A percentile compares a stretch with the other conserved stretches of the same genome.
These are phyloP conservation scores for Ramalina peruviana DNA, from an alignment of 495 filamentous ascomycete genomes.

Conservation along the genomic window DNA sequence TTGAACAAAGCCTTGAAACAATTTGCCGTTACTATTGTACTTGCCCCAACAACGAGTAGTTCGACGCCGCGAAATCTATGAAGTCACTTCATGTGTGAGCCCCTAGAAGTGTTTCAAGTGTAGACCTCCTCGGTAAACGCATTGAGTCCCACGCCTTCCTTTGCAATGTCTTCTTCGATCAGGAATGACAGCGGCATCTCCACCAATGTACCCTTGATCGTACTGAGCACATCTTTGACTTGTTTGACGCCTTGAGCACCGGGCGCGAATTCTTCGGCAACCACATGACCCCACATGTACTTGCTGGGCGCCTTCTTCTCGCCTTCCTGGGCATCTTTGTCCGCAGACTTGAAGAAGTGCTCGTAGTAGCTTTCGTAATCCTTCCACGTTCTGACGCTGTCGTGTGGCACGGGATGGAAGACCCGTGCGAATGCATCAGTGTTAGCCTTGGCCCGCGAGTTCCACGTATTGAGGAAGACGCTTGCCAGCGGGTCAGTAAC, in stretches of 20 bases:
- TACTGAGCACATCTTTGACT: constrained; percentile 68
- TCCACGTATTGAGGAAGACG: constrained; percentile 58
- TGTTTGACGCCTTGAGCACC: constrained; percentile 48
- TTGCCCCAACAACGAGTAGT: too few species aligned
- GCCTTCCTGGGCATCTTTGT: constrained; percentile 28
- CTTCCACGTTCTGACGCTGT: constrained; percentile 66
- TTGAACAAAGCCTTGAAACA: too few species aligned
- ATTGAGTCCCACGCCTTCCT: constrained; percentile 70
- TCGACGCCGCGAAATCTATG: too few species aligned
- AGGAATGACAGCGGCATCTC: constrained; percentile 91
- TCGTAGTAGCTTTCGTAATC: constrained; percentile 75
- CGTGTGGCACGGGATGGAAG: constrained; percentile 81
- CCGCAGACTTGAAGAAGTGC: constrained; percentile 50
- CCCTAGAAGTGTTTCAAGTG: constrained; percentile 34
- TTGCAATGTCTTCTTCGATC: constrained; percentile 74
- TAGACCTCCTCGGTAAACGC: constrained; percentile 72
- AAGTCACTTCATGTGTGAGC: too few species aligned
- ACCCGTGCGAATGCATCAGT: constrained; percentile 73
- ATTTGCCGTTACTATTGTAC: too few species aligned
- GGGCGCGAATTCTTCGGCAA: constrained; percentile 58
- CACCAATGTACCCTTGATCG: constrained; percentile 66
- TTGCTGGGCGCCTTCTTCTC: constrained; percentile 31
- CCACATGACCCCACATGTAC: constrained; percentile 74
- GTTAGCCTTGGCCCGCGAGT: constrained; percentile 57
- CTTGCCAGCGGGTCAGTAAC: constrained; percentile 64